Evolutionary conservation across 75 land plant species (phyloP), one percentile per base, ranked within the genome.

Genomic region (Cupressus sempervirens): DNA sequence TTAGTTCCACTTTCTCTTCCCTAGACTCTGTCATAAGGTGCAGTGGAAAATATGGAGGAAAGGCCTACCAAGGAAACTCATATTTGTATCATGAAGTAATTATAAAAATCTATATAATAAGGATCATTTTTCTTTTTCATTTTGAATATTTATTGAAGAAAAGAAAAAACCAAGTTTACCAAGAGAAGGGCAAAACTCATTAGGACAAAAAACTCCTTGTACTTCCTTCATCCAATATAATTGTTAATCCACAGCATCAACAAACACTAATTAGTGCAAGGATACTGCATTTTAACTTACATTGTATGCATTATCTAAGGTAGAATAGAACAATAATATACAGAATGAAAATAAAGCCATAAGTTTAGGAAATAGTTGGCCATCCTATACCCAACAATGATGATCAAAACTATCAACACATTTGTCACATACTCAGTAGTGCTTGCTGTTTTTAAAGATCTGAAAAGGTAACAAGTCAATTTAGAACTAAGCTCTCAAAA

Each of bases 351-450:
- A 79, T 41, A 7, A 77, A 40, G 20, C 46, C 46, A 79, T 26
- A 26, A 41, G 20, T 20, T 45, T n/a, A 43, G 50, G 2, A 79
- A n/a, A 43, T 79, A 41, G 45, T 79, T 43, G 43, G 26, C 20
- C 43, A 14, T 52, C 34, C 0, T 12, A 5, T 94, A 97, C 99
- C 95, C 99, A 91, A 92, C 99, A 97, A 87, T 97, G 99, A 87
- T 97, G 99, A 92, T 97, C 99, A 86, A 96, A 97, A 43, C 92
- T 81, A 75, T 93, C 95, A 50, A 97, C 96, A 88, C 99, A 97
- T 91, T 97, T 97, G 87, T 97, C 98, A 90, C 99, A 97, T 16
- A 94, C 98, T 84, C 99, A 90, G 85, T 98, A 97, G 73, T 97
- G 99, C 90, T 97, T 97, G 93, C 99, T 97, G 83, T 89, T 89